These are phyloP conservation scores for Ceratopteris richardii DNA, from an alignment of 75 land plant genomes.

Conservation along the genomic window DNA sequence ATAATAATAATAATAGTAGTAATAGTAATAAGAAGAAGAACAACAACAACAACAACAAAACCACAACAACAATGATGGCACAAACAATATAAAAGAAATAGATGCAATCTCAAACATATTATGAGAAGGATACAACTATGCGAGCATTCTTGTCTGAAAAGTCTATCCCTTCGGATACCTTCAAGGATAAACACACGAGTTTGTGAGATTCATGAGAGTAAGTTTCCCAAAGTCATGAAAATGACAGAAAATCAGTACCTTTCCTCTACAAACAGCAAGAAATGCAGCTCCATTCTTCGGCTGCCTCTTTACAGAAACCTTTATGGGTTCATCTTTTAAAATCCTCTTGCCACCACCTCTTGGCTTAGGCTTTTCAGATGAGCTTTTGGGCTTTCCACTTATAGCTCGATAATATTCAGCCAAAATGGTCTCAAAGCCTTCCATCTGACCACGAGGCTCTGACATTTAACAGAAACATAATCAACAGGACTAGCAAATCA, in stretches of 20 bases:
- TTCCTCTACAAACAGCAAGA: constrained; percentile 93
- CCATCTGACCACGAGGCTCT: constrained; percentile 80
- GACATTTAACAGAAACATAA: constrained; percentile 6
- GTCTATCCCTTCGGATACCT: constrained; percentile 98
- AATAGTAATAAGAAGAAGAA: too few species aligned
- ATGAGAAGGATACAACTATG: constrained; percentile 98
- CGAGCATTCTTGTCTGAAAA: constrained; percentile 96
- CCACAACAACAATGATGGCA: too few species aligned
- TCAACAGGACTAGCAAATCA: too few species aligned
- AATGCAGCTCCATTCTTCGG: constrained; percentile 65
- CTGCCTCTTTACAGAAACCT: neutral
- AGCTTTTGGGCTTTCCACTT: constrained; percentile 11
- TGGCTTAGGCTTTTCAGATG: constrained; percentile 24
- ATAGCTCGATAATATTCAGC: constrained; percentile 59
- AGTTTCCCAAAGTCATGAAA: neutral
- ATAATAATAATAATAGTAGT: too few species aligned
- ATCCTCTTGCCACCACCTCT: constrained; percentile 18
- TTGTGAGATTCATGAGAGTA: constrained; percentile 1
- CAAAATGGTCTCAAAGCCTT: constrained; percentile 67
- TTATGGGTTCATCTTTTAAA: constrained; percentile 1
- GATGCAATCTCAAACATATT: too few species aligned
- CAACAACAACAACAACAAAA: too few species aligned
- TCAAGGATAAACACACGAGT: neutral
- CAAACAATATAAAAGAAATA: too few species aligned
- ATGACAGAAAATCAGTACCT: constrained; percentile 32